phyloP scores from a whole-genome alignment of 495 filamentous ascomycete genomes.

The Xylaria flabelliformis region DNA sequence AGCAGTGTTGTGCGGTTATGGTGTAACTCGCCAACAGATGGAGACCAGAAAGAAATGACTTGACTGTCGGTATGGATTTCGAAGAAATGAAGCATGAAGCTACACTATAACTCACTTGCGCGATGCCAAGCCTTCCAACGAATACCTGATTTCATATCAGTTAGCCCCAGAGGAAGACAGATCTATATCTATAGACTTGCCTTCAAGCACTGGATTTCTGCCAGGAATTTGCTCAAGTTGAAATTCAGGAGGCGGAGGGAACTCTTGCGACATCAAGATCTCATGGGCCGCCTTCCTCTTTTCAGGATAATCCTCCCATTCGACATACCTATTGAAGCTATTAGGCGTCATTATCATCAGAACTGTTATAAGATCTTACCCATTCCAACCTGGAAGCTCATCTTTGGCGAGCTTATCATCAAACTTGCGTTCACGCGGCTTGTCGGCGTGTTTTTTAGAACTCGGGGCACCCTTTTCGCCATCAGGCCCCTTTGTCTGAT shows the following conservation, averaged over 20 bases:
- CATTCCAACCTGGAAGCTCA: constrained; percentile 38
- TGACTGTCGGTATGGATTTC: too few species aligned
- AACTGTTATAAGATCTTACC: constrained; percentile 26
- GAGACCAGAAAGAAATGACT: neutral
- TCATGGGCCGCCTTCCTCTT: constrained; percentile 64
- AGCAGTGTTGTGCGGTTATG: neutral
- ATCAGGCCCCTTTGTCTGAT: constrained; percentile 48
- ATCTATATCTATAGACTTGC: constrained; percentile 9
- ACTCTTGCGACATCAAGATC: constrained; percentile 62
- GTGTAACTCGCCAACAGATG: neutral
- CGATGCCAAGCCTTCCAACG: constrained; percentile 71
- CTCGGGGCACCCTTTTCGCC: constrained; percentile 37
- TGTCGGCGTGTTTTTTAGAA: constrained; percentile 13
- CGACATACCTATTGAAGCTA: constrained; percentile 55
- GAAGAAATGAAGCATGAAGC: neutral
- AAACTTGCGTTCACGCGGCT: constrained; percentile 23
- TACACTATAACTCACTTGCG: constrained; percentile 41
- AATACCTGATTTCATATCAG: constrained; percentile 45
- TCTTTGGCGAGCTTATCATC: constrained; percentile 27
- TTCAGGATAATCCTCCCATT: constrained; percentile 74
- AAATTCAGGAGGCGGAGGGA: constrained; percentile 64
- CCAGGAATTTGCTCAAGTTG: constrained; percentile 63
- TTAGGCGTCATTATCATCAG: neutral
- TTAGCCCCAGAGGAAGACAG: neutral
- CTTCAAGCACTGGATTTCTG: constrained; percentile 66